Evolutionary conservation across 2,329 filamentous ascomycete species (phyloP).

Genomic region (Fusarium bactridioides): DNA sequence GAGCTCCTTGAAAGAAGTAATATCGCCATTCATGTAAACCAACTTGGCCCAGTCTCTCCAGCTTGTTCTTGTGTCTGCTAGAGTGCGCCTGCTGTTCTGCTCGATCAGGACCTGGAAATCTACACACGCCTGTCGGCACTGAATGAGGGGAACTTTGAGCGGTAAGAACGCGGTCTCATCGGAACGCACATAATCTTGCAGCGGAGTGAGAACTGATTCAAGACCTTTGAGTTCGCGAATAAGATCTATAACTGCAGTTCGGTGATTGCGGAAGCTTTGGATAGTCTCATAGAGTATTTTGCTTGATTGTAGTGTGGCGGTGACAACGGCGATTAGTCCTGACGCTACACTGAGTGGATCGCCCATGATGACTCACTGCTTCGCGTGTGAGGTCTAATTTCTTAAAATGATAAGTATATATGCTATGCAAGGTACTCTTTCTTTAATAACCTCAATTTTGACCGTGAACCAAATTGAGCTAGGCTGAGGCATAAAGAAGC

Average conservation of each 20-base stretch:
- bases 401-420: background rate
- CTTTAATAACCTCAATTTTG: background rate
- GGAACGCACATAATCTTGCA: slow-evolving; percentile 4
- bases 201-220: background rate
- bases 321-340: slow-evolving; percentile 18
- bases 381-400: background rate
- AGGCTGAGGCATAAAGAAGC: background rate
- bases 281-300: slow-evolving; percentile 31
- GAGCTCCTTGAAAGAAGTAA: slow-evolving; percentile 50
- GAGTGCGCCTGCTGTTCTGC: slow-evolving; percentile 38
- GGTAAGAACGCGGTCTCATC: slow-evolving; percentile 17
- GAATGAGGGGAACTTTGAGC: slow-evolving; percentile 47
- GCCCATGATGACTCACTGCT: background rate
- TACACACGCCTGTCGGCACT: slow-evolving; percentile 52
- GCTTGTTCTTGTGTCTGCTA: background rate
- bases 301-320: slow-evolving; percentile 25
- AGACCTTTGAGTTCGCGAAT: slow-evolving; percentile 8
- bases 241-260: slow-evolving; percentile 8
- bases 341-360: slow-evolving; percentile 7
- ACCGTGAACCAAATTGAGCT: background rate
- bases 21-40: slow-evolving; percentile 53
- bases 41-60: slow-evolving; percentile 56
- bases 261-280: slow-evolving; percentile 26
- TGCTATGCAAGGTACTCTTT: background rate
- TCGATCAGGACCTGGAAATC: slow-evolving; percentile 50